These are phyloP conservation scores for Wickerhamiella shivajii DNA, from an alignment of 805 yeast species.

Conservation along the genomic window DNA sequence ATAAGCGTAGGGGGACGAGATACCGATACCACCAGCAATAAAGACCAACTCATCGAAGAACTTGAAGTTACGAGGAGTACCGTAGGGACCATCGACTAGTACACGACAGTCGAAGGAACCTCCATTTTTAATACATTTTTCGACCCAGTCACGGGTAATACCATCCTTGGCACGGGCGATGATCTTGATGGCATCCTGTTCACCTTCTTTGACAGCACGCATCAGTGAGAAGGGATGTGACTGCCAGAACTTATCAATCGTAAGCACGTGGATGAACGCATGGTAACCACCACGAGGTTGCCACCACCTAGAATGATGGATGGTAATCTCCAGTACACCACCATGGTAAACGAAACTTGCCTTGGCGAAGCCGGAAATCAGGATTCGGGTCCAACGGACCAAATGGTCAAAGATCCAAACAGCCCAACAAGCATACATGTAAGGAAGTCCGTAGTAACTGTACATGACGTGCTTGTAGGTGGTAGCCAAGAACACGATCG, in stretches of 20 bases:
- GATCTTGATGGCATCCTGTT: conserved; percentile 6
- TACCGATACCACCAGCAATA: conserved; percentile 10
- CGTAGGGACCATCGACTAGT: conserved; percentile 7
- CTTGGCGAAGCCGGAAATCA: conserved; percentile 35
- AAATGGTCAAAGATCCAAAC: conserved; percentile 57
- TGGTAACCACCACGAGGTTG: conserved; percentile 38
- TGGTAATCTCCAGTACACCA: conserved; percentile 14
- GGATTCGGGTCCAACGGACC: conserved; percentile 38
- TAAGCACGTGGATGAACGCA: conserved; percentile 34
- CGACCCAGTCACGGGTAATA: conserved; percentile 9
- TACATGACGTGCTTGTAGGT: conserved; percentile 38
- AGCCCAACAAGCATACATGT: conserved; percentile 31
- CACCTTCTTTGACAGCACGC: conserved; percentile 8
- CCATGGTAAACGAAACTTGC: conserved; percentile 17
- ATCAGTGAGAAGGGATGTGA: conserved; percentile 9
- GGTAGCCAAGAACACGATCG: conserved; percentile 38
- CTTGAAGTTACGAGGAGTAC: conserved; percentile 8
- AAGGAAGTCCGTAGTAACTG: conserved; percentile 7
- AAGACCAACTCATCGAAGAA: conserved; percentile 8
- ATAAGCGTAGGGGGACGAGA: conserved; percentile 8
- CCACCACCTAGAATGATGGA: conserved; percentile 31
- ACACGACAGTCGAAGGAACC: conserved; percentile 8
- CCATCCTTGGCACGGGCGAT: conserved; percentile 9
- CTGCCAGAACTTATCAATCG: conserved; percentile 21
- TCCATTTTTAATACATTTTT: conserved; percentile 8